Evolutionary conservation across 2,329 filamentous ascomycete genomes (phyloP).

Genomic region (Zopfia rhizophila): DNA sequence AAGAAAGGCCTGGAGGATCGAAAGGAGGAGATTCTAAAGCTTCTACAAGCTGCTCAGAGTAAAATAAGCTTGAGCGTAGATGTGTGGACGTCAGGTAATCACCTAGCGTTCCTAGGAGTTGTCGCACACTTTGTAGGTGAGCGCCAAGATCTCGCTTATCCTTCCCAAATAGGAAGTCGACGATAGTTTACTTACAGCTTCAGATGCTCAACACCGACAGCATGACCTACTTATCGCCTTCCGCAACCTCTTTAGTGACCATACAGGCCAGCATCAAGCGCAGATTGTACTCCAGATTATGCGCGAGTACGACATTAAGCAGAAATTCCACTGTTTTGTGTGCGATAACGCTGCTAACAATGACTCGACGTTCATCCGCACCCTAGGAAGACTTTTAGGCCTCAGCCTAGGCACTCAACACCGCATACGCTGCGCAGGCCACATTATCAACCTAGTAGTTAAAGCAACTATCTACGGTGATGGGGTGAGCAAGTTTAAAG

Average conservation of each 20-base stretch:
- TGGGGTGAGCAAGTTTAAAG: too few species aligned
- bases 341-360: conserved; percentile 17
- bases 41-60: conserved; percentile 1
- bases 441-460: neutral
- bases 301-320: conserved; percentile 5
- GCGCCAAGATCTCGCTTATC: too few species aligned
- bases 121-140: too few species aligned
- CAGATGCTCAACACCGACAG: conserved; percentile 7
- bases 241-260: conserved; percentile 12
- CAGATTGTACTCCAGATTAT: conserved; percentile 6
- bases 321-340: conserved; percentile 10
- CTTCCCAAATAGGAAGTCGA: too few species aligned
- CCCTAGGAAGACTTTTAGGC: conserved; percentile 8
- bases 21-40: conserved; percentile 6
- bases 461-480: conserved; percentile 1
- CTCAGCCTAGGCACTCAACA: conserved; percentile 1
- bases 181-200: conserved; percentile 2
- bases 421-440: conserved; percentile 3
- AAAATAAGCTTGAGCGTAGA: too few species aligned
- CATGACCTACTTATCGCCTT: conserved; percentile 9
- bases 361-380: conserved; percentile 2
- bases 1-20: neutral
- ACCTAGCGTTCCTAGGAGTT: conserved; percentile 13
- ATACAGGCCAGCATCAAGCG: conserved; percentile 10
- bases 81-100: too few species aligned